Base-by-base conservation (phyloP, 768 basidiomycete species). In the Sistotremastrum suecicum region DNA sequence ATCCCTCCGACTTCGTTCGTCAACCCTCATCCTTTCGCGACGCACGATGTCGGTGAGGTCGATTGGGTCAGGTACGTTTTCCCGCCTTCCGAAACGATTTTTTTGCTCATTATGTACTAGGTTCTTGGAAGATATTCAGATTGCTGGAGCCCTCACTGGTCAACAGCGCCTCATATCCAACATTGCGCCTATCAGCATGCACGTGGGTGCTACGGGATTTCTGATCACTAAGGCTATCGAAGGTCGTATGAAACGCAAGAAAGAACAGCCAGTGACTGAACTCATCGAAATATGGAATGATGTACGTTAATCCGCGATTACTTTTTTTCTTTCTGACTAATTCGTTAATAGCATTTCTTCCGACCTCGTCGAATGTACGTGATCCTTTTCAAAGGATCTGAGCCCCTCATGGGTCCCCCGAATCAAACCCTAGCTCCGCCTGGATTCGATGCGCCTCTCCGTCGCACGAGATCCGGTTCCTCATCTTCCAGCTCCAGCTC, bases 201-300 rank as follows among this genome's bases (percentile, higher is more conserved):
- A 29, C 33, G 29, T 42, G 6, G 44, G 44, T 8, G 20, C 51
- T 37, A 56, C 62, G 50, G 50, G 65, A 54, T 5, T 51, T 4
- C 12, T 50, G 12, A 37, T 44, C 1, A 44, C 50, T 10, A 39
- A 42, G 42, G 55, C 47, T 2, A 45, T 56, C 12, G 40, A 55
- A 9, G 41, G 30, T 41, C 57, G 5, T 45, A 60, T 59, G 64
- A 64, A 51, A 57, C 58, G 36, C 40, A 63, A 56, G 61, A 74
- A 69, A 52, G 52, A 56, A 0, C 53, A 52, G 1, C 62, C 66
- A 1, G 69, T 68, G 8, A 63, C 61, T 7, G 60, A 71, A 12
- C 44, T 70, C 1, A 55, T 76, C 11, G 67, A 70, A 43, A 57
- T 60, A 44, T 76, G 74, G 74, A 76, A 76, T 47, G 63, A 70